A percentile compares a stretch with the other conserved stretches of the same genome.
Conservation (phyloP, 495 filamentous ascomycete genomes). For the Hypomontagnella monticulosa region DNA sequence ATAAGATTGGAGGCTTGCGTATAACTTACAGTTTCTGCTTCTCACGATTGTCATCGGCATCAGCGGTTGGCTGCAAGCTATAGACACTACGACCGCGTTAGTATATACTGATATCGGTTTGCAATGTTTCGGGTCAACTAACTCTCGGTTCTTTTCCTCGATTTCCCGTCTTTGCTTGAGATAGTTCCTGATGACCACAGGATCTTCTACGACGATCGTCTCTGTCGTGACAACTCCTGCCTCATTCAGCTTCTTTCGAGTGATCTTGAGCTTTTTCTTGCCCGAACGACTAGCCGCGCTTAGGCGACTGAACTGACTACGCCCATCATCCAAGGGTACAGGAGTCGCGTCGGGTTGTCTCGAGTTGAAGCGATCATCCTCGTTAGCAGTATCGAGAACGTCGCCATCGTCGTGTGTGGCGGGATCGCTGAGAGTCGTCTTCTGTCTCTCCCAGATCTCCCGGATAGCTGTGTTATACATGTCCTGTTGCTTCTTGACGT, state of each 20-base stretch:
- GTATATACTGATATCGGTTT: slow-evolving; percentile 10
- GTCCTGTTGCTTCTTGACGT: slow-evolving; percentile 89
- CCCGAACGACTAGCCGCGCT: slow-evolving; percentile 74
- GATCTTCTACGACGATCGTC: slow-evolving; percentile 73
- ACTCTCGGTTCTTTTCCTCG: slow-evolving; percentile 76
- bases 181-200: slow-evolving; percentile 75
- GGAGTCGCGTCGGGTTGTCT: slow-evolving; percentile 51
- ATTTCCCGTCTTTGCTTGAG: slow-evolving; percentile 59
- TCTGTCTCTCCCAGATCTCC: slow-evolving; percentile 90
- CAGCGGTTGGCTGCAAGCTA: slow-evolving; percentile 71
- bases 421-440: slow-evolving; percentile 70
- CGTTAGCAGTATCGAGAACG: slow-evolving; percentile 67
- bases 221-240: slow-evolving; percentile 69
- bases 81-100: slow-evolving; percentile 55
- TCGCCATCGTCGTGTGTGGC: slow-evolving; percentile 71
- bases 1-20: slow-evolving; percentile 38
- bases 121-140: slow-evolving; percentile 41
- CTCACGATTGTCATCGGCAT: slow-evolving; percentile 66
- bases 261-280: slow-evolving; percentile 78
- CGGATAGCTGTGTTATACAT: slow-evolving; percentile 89
- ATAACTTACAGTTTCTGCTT: slow-evolving; percentile 67
- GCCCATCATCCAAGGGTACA: slow-evolving; percentile 74
- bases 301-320: slow-evolving; percentile 84
- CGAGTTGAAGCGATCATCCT: slow-evolving; percentile 64
- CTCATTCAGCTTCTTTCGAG: slow-evolving; percentile 67